Base-by-base conservation (phyloP, 805 yeast species). In the Myxozyma monticola region DNA sequence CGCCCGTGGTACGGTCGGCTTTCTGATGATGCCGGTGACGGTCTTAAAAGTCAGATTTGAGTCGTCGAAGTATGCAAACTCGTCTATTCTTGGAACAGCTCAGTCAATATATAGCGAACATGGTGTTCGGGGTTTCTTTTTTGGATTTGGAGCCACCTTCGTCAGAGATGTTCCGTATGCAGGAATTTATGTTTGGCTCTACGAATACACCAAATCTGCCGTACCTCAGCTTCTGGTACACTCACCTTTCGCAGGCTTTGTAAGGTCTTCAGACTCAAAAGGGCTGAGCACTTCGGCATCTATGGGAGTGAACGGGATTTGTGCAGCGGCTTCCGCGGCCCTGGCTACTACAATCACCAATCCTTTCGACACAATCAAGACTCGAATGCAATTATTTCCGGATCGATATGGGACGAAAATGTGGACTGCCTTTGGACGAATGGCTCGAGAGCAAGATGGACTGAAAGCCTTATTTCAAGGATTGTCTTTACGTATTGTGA, bases 141-240 rank as follows among this genome's bases (percentile, higher is more conserved):
- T 80, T 53, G 99, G 99, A 0, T 85, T 85, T 61, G 81, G 85
- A 1, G 96, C 95, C 1, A 93, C 99, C 0, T 76, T 84, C 54
- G 76, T 87, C 10, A 71, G 99, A 56, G 99, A 93, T 69, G 95
- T 96, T 21, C 99, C 99, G 0, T 87, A 93, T 66, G 97, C 99
- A 5, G 99, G 99, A 0, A 64, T 93, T 3, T 91, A 93, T 62
- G 88, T 93, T 25, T 69, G 89, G 31, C 78, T 89, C 56, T 91
- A 91, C 67, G 97, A 91, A 64, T 76, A 82, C 50, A 74, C 82
- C 46, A 89, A 89, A 63, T 74, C 72, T 8, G 36, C 74, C 3
- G 49, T 83, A 6, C 88, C 91, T 3, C 57, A 33, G 8, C 14
- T 74, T 8, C 42, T 72, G 33, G 69, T 71, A 3, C 41, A 59